A percentile compares a stretch with the other conserved stretches of the same genome.
phyloP scores from a whole-genome alignment of 1,139 yeast genomes.

The Ashbya aceris region DNA sequence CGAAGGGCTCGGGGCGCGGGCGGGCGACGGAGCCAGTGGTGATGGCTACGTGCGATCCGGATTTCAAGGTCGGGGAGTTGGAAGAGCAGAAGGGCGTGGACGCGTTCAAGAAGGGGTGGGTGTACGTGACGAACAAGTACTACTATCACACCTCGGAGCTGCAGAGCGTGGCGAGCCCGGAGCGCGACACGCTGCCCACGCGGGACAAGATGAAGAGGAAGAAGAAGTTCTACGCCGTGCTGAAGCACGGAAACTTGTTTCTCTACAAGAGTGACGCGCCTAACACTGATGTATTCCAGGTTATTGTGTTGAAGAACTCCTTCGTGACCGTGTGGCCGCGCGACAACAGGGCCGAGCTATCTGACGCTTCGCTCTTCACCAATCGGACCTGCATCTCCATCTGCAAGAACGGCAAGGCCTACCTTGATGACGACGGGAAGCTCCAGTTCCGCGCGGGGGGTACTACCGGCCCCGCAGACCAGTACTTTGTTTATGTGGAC shows the following conservation, averaged over 20 bases:
- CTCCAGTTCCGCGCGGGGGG: slow-evolving; percentile 22
- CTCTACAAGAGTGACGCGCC: slow-evolving; percentile 55
- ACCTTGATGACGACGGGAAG: slow-evolving; percentile 14
- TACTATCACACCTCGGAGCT: slow-evolving; percentile 43
- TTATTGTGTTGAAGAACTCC: slow-evolving; percentile 62
- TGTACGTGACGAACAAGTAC: slow-evolving; percentile 73
- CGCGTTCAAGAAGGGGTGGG: slow-evolving; percentile 67
- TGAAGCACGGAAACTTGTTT: slow-evolving; percentile 80
- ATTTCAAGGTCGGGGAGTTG: slow-evolving; percentile 49
- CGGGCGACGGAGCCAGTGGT: slow-evolving; percentile 14
- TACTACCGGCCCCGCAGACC: slow-evolving; percentile 13
- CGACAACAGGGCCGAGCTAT: slow-evolving; percentile 31
- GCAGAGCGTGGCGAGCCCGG: slow-evolving; percentile 30
- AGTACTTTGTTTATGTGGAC: slow-evolving; percentile 65
- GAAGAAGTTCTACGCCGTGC: slow-evolving; percentile 56
- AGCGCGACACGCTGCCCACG: slow-evolving; percentile 15
- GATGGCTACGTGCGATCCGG: slow-evolving; percentile 27
- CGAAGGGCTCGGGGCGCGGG: slow-evolving; percentile 16
- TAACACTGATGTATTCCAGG: slow-evolving; percentile 57
- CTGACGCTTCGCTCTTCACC: slow-evolving; percentile 72
- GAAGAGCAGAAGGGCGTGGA: slow-evolving; percentile 60
- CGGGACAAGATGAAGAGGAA: slow-evolving; percentile 33
- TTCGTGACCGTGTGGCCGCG: slow-evolving; percentile 86
- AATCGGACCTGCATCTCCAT: slow-evolving; percentile 73
- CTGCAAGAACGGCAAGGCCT: slow-evolving; percentile 33